Conservation (phyloP, 2,329 filamentous ascomycete species). For the Diaporthe helianthi region DNA sequence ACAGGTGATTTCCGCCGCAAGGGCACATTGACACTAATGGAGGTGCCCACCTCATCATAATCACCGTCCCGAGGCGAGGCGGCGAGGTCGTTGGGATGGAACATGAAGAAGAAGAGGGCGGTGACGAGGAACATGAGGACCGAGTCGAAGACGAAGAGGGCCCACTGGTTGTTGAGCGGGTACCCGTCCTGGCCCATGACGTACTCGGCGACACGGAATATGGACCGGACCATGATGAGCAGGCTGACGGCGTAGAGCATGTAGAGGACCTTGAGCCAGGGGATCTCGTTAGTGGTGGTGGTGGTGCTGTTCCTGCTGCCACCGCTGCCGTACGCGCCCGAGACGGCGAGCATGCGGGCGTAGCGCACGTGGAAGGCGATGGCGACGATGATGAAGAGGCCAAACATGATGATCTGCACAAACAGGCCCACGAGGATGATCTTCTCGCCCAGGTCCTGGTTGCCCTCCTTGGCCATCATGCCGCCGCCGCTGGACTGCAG, state of each 20-base stretch:
- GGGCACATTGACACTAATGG: constrained; percentile 17
- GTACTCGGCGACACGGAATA: constrained; percentile 50
- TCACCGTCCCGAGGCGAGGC: not conserved
- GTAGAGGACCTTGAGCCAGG: constrained; percentile 39
- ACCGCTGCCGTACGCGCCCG: constrained; percentile 26
- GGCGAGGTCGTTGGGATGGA: constrained; percentile 20
- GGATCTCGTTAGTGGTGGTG: constrained; percentile 34
- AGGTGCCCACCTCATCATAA: constrained; percentile 5
- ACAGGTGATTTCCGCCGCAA: not conserved
- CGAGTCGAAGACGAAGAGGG: constrained; percentile 44
- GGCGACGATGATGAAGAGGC: constrained; percentile 58
- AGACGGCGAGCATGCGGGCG: constrained; percentile 31
- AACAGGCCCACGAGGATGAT: constrained; percentile 64
- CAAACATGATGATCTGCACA: constrained; percentile 64
- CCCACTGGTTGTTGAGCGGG: constrained; percentile 41
- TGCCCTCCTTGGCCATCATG: constrained; percentile 40
- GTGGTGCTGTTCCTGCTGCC: not conserved
- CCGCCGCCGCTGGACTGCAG: constrained; percentile 56
- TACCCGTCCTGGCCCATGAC: constrained; percentile 42
- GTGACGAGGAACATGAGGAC: constrained; percentile 39
- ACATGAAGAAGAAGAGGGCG: constrained; percentile 35
- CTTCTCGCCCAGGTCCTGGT: constrained; percentile 50
- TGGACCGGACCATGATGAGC: constrained; percentile 47
- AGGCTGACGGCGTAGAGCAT: constrained; percentile 37
- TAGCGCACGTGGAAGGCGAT: constrained; percentile 55